Evolutionary conservation across 768 basidiomycete genomes (phyloP).

Genomic region (Goffeauzyma gilvescens): DNA sequence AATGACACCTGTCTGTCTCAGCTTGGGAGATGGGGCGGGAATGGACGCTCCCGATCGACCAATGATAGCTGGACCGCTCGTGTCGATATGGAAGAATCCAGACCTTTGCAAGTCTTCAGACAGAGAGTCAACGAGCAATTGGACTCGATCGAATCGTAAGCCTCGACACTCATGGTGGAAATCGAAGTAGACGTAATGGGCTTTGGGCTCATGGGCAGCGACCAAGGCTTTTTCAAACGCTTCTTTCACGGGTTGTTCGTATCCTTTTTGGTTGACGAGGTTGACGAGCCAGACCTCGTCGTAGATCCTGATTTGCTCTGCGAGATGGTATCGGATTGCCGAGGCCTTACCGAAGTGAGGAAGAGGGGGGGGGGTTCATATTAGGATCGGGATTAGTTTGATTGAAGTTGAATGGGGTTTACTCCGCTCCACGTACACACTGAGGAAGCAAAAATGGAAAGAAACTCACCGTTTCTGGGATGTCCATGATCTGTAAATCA

Average conservation of each 20-base stretch:
- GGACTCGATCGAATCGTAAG: constrained; percentile 88
- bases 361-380: neutral
- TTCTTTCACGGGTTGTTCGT: constrained; percentile 86
- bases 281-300: constrained; percentile 66
- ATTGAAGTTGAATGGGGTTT: neutral
- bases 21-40: too few species aligned
- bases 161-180: constrained; percentile 89
- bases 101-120: constrained; percentile 38
- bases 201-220: constrained; percentile 40
- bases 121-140: constrained; percentile 55
- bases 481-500: constrained; percentile 87
- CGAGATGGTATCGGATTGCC: constrained; percentile 54
- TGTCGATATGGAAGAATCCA: constrained; percentile 42
- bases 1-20: constrained; percentile 54
- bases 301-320: constrained; percentile 52
- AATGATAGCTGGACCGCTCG: neutral
- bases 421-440: neutral
- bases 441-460: neutral
- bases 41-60: too few species aligned
- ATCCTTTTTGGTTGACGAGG: constrained; percentile 79
- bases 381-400: neutral
- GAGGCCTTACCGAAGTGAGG: constrained; percentile 21
- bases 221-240: constrained; percentile 65
- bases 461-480: constrained; percentile 54
- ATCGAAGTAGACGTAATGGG: constrained; percentile 86